phyloP scores from a whole-genome alignment of 2,329 filamentous ascomycete genomes.

The Scopulariopsis brevicaulis region DNA sequence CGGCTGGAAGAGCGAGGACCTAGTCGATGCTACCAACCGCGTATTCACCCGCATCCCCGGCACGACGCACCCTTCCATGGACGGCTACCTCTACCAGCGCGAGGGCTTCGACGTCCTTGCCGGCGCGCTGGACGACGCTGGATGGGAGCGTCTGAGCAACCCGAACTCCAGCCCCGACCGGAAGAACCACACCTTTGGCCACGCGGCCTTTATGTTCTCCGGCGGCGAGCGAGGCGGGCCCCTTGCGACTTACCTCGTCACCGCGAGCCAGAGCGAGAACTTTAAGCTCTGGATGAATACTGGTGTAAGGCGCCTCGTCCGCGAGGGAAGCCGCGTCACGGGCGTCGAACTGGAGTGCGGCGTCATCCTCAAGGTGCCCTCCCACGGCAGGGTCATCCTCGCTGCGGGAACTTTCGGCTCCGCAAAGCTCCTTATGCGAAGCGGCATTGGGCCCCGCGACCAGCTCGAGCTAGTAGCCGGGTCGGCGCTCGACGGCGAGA shows the following conservation, averaged over 20 bases:
- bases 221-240: constrained; percentile 58
- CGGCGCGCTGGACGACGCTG: constrained; percentile 43
- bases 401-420: constrained; percentile 61
- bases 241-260: constrained; percentile 58
- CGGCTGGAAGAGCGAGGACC: constrained; percentile 58
- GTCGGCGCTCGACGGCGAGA: constrained; percentile 32
- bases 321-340: constrained; percentile 48
- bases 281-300: constrained; percentile 59
- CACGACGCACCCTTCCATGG: constrained; percentile 52
- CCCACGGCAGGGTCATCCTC: constrained; percentile 54
- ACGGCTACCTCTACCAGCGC: constrained; percentile 56
- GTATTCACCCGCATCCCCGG: constrained; percentile 62
- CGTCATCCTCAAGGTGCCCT: constrained; percentile 44
- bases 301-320: constrained; percentile 54
- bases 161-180: constrained; percentile 46
- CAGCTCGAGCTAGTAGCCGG: constrained; percentile 40
- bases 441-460: constrained; percentile 53
- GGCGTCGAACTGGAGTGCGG: constrained; percentile 56
- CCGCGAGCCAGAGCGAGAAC: constrained; percentile 45
- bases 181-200: constrained; percentile 55
- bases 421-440: constrained; percentile 56
- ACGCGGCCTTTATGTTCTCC: constrained; percentile 56
- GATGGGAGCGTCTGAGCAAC: constrained; percentile 48
- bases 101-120: constrained; percentile 53
- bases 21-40: constrained; percentile 44